phyloP scores from a whole-genome alignment of 257 asterid species.

The Ballota nigra region DNA sequence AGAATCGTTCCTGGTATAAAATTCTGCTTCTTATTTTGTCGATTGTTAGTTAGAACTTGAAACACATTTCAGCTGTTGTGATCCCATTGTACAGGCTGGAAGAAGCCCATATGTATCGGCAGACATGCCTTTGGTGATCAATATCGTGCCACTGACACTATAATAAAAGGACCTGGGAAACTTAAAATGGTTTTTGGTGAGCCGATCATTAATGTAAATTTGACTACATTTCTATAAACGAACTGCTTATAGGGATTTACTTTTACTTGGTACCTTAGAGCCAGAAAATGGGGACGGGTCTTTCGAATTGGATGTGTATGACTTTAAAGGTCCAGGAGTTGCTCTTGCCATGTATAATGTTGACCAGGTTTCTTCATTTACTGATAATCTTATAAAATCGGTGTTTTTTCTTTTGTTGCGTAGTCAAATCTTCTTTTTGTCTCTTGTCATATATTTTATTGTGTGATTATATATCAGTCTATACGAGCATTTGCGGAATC shows the following conservation, averaged over 20 bases:
- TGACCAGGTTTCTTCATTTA: constrained; percentile 56
- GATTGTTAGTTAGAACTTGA: constrained; percentile 14
- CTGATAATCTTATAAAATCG: constrained; percentile 9
- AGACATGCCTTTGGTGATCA: constrained; percentile 98
- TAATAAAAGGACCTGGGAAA: constrained; percentile 79
- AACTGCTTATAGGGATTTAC: background rate
- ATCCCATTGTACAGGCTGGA: constrained; percentile 67
- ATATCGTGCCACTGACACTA: constrained; percentile 79
- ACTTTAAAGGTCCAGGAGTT: constrained; percentile 85
- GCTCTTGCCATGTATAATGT: constrained; percentile 93
- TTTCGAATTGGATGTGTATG: constrained; percentile 57
- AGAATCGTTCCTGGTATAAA: constrained; percentile 77
- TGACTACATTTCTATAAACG: background rate
- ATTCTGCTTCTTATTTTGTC: constrained; percentile 17
- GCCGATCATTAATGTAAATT: constrained; percentile 23
- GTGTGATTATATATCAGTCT: constrained; percentile 51
- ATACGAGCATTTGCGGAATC: constrained; percentile 91
- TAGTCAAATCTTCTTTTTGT: background rate
- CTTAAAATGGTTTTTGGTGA: constrained; percentile 89
- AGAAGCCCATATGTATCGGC: constrained; percentile 88
- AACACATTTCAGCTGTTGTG: constrained; percentile 16
- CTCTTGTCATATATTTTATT: background rate
- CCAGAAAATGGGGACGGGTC: constrained; percentile 76
- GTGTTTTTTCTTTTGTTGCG: constrained; percentile 14
- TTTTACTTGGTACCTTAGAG: constrained; percentile 33